Evolutionary conservation across 139 green algal genomes (phyloP), one percentile per base, ranked within the genome.

Genomic region (Diplosphaera chodatii): DNA sequence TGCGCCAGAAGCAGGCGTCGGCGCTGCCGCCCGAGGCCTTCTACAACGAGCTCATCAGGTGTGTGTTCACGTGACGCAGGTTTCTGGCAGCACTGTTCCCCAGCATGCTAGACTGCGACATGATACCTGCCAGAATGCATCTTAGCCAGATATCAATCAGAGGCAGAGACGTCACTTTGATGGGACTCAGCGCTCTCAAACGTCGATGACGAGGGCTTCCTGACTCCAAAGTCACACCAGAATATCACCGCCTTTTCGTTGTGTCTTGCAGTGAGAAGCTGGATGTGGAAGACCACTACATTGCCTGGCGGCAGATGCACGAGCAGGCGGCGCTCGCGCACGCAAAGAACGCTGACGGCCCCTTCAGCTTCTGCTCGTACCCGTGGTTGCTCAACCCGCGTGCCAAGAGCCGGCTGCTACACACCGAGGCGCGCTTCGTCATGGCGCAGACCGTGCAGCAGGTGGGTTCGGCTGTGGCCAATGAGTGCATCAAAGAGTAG

Each of bases 311-410:
- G 20, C 89, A 96, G 82, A 86, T 76, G 27, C 76, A 75, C 29
- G 83, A 88, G 70, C 75, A 77, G 75, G 80, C 83, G 22, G 69
- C 80, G 66, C 81, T 85, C 41, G 66, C 33, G 10, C 34, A 68
- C 62, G 48, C 62, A 27, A 70, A 69, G n/a, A 32, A 66, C 27
- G 10, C 48, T 5, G 89, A 94, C 64, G 86, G 87, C 31, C 90
- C 89, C 70, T 96, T 96, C 78, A 91, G 82, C 67, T 96, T 96
- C 75, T 96, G 91, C 85, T 88, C 74, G 76, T 97, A 92, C 85
- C 88, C 92, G 62, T 97, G 96, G 82, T 80, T 97, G 72, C 87
- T 97, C 64, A 90, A 94, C 77, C 81, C 89, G 0, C 75, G 86
- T 29, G 92, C 92, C 67, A 97, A 97, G 83, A 86, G 69, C 81